Evolutionary conservation across 2,329 filamentous ascomycete genomes (phyloP).

Genomic region (Cladobotryum mycophilum): DNA sequence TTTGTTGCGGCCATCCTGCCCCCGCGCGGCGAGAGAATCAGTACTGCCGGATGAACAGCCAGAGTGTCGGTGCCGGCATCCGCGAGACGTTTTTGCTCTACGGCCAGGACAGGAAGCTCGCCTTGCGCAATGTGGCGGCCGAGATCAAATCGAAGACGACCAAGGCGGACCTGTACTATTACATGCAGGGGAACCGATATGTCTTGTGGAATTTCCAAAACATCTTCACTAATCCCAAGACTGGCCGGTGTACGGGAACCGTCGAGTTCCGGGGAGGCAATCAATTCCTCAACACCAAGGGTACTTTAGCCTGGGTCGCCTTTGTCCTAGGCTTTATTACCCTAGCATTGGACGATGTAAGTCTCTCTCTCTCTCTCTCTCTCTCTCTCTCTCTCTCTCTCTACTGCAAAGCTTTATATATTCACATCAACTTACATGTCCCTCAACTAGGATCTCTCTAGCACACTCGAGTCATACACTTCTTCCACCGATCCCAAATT

Average conservation of each 20-base stretch:
- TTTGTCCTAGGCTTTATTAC: slow-evolving; percentile 35
- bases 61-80: slow-evolving; percentile 26
- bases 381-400: neutral
- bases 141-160: slow-evolving; percentile 20
- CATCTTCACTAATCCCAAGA: slow-evolving; percentile 31
- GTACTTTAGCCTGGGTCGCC: slow-evolving; percentile 33
- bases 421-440: slow-evolving; percentile 10
- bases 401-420: neutral
- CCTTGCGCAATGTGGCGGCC: slow-evolving; percentile 24
- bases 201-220: slow-evolving; percentile 37
- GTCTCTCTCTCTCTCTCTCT: neutral
- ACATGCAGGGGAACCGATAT: slow-evolving; percentile 35
- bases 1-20: slow-evolving; percentile 28
- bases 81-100: slow-evolving; percentile 19
- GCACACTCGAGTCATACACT: slow-evolving; percentile 21
- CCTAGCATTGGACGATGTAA: slow-evolving; percentile 29
- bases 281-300: slow-evolving; percentile 32
- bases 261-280: slow-evolving; percentile 35
- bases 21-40: slow-evolving; percentile 27
- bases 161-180: slow-evolving; percentile 28
- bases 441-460: slow-evolving; percentile 25
- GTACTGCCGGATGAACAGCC: slow-evolving; percentile 30
- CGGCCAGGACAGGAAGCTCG: slow-evolving; percentile 19
- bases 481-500: slow-evolving; percentile 24
- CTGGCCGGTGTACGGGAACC: slow-evolving; percentile 30